Evolutionary conservation across 805 yeast genomes (phyloP).

Genomic region (Citeromyces nyonsensis): DNA sequence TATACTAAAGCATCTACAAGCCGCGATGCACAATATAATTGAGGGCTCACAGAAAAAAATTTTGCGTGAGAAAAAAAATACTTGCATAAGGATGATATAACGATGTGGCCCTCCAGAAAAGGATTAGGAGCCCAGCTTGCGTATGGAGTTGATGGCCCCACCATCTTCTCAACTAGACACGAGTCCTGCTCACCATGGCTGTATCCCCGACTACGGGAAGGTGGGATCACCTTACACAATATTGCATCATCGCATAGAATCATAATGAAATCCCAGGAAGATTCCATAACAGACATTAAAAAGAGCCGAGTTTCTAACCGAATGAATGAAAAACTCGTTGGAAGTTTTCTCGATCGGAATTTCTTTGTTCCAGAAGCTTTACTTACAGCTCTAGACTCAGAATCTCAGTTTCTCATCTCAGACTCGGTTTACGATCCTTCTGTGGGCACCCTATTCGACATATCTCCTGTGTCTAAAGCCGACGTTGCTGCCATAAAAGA

Average conservation of each 20-base stretch:
- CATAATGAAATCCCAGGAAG: conserved; percentile 2
- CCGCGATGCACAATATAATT: too few relatives aligned
- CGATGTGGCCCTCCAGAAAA: conserved; percentile 22
- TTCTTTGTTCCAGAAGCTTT: conserved; percentile 12
- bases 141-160: conserved; percentile 25
- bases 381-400: conserved; percentile 9
- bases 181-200: conserved; percentile 7
- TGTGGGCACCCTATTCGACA: conserved; percentile 10
- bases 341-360: too few relatives aligned
- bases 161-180: conserved; percentile 7
- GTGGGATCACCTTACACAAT: conserved; percentile 6
- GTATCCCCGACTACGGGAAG: conserved; percentile 12
- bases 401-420: conserved; percentile 13
- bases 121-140: conserved; percentile 21
- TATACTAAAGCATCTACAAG: too few relatives aligned
- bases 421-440: conserved; percentile 19
- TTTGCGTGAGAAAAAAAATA: background rate
- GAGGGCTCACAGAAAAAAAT: background rate
- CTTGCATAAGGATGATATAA: background rate
- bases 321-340: too few relatives aligned
- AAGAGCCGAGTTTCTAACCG: conserved; percentile 3
- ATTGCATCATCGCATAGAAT: conserved; percentile 3
- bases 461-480: too few relatives aligned
- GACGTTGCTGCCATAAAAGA: conserved; percentile 1
- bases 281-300: background rate